Conservation (phyloP, 257 asterid species). For the Henckelia pumila region DNA sequence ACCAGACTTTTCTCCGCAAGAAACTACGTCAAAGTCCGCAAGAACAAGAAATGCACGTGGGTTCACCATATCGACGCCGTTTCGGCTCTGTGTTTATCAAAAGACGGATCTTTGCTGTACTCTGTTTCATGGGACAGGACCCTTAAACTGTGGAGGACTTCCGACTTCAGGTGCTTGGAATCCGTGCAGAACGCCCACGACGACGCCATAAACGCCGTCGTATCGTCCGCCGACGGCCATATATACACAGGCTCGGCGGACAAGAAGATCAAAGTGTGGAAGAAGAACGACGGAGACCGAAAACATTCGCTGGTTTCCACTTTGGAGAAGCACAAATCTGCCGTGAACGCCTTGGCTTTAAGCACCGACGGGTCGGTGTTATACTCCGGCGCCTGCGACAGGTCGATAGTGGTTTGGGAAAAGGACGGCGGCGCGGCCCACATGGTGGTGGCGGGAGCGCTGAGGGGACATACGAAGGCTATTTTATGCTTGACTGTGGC, state of each 20-base stretch:
- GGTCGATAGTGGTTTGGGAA: conserved; percentile 79
- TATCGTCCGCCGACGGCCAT: conserved; percentile 38
- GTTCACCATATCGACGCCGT: conserved; percentile 80
- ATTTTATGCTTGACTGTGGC: conserved; percentile 62
- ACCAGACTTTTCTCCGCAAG: conserved; percentile 39
- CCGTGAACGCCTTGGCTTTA: conserved; percentile 74
- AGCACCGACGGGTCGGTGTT: conserved; percentile 52
- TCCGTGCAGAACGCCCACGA: conserved; percentile 69
- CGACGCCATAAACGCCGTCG: conserved; percentile 75
- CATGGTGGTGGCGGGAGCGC: conserved; percentile 63
- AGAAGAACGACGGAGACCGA: conserved; percentile 30
- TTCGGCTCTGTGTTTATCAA: conserved; percentile 50
- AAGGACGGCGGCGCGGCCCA: conserved; percentile 36
- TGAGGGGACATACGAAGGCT: conserved; percentile 70
- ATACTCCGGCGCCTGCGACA: conserved; percentile 86
- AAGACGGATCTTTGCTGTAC: conserved; percentile 47
- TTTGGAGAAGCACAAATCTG: conserved; percentile 64
- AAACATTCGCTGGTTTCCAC: conserved; percentile 38
- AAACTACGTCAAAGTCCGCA: conserved; percentile 57
- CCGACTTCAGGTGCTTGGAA: conserved; percentile 64
- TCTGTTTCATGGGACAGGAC: conserved; percentile 87
- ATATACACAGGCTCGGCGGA: conserved; percentile 82
- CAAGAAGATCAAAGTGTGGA: conserved; percentile 61
- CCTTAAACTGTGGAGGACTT: conserved; percentile 68
- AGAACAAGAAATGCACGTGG: conserved; percentile 69